These are phyloP conservation scores for Psilocybe mexicana DNA, from an alignment of 1,284 basidiomycete genomes.

Conservation along the genomic window DNA sequence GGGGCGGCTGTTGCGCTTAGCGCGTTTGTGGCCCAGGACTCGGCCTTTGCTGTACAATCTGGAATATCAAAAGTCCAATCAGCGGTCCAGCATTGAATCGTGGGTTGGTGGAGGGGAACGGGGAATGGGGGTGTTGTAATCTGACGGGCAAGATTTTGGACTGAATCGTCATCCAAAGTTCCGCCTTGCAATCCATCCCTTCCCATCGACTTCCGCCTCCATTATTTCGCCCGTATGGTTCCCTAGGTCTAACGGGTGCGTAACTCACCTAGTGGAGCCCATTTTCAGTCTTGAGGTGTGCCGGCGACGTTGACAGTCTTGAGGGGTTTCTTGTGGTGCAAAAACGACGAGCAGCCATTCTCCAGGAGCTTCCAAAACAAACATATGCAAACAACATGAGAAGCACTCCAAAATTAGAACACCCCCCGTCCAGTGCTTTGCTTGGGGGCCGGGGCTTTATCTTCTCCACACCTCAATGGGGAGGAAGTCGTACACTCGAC, in stretches of 20 bases:
- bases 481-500: neutral
- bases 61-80: slow-evolving; percentile 17
- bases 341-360: slow-evolving; percentile 17
- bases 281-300: slow-evolving; percentile 57
- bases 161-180: slow-evolving; percentile 29
- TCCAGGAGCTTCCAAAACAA: slow-evolving; percentile 21
- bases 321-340: slow-evolving; percentile 29
- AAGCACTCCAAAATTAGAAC: slow-evolving; percentile 4
- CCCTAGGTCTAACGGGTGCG: slow-evolving; percentile 15
- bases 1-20: slow-evolving; percentile 93
- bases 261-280: slow-evolving; percentile 75
- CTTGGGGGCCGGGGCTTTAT: neutral
- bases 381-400: slow-evolving; percentile 18
- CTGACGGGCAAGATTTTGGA: slow-evolving; percentile 10
- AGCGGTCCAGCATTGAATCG: slow-evolving; percentile 9
- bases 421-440: neutral
- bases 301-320: slow-evolving; percentile 45
- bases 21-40: slow-evolving; percentile 97
- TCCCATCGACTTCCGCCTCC: slow-evolving; percentile 14
- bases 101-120: neutral
- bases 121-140: neutral
- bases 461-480: neutral
- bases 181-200: slow-evolving; percentile 30
- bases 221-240: slow-evolving; percentile 24
- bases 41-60: slow-evolving; percentile 98